A percentile compares a stretch with the other conserved stretches of the same genome.
Evolutionary conservation across 139 green algal species (phyloP).

Genomic region (Yamagishiella unicocca): DNA sequence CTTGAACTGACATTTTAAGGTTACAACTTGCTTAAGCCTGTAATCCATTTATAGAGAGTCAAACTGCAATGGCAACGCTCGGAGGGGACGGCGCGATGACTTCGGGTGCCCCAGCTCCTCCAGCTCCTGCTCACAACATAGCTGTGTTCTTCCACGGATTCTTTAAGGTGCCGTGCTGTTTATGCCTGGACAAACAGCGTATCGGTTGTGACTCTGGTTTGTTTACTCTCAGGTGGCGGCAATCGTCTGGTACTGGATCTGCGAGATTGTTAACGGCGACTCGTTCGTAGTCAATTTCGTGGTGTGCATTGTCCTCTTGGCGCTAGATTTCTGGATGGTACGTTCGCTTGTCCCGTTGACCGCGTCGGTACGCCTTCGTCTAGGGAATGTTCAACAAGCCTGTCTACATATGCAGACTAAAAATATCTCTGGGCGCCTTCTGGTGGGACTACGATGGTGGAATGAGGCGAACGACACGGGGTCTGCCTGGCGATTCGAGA

Average conservation of each 20-base stretch:
- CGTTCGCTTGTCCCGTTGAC: background rate
- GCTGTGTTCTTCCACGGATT: slow-evolving; percentile 67
- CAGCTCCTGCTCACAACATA: slow-evolving; percentile 57
- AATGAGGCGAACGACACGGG: slow-evolving; percentile 96
- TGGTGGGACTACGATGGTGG: slow-evolving; percentile 97
- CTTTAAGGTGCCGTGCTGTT: slow-evolving; percentile 58
- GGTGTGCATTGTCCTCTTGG: slow-evolving; percentile 82
- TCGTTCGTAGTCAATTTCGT: slow-evolving; percentile 92
- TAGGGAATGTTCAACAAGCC: background rate
- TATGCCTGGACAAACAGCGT: background rate
- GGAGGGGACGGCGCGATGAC: background rate
- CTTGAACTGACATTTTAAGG: no score
- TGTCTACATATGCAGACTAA: slow-evolving; percentile 63
- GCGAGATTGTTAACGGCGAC: slow-evolving; percentile 66
- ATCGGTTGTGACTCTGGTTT: no score
- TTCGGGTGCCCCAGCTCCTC: slow-evolving; percentile 23
- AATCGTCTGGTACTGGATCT: slow-evolving; percentile 79
- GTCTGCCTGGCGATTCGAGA: slow-evolving; percentile 95
- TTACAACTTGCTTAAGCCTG: no score
- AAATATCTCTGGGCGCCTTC: slow-evolving; percentile 92
- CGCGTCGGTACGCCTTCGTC: background rate
- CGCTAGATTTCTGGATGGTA: slow-evolving; percentile 94
- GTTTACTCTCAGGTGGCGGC: slow-evolving; percentile 64
- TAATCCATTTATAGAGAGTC: no score
- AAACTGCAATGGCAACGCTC: slow-evolving; percentile 15